Base-by-base conservation (phyloP, 768 basidiomycete species). In the Auriscalpium microsporum region DNA sequence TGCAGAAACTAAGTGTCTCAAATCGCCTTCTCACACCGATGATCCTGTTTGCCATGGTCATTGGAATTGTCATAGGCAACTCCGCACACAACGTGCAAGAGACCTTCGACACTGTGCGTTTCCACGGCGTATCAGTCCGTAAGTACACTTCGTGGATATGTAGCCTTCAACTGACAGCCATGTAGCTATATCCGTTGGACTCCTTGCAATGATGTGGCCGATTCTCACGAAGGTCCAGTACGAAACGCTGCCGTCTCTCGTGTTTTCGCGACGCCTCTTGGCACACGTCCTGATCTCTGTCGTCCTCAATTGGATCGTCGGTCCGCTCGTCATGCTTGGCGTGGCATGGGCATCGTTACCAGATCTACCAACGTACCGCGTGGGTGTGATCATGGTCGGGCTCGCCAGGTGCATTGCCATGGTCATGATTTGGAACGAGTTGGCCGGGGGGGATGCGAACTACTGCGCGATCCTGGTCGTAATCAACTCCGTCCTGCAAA, bases 151-250 rank as follows among this genome's bases (percentile, higher is more conserved):
- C 5, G 28, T 7, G 28, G 23, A 28, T 28, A 28, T 28, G 5
- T 1, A 7, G 7, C 4, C 28, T 28, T 28, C 28, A 28, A 28
- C 28, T 28, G 28, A 7, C 28, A 7, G 5, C 2, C 28, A 7
- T 28, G 19, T 58, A 92, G 90, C 89, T 1, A 88, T 92, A 47
- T 84, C 84, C 14, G 74, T 91, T 44, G 91, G 90, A 1, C 78
- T 93, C 38, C 79, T 92, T 16, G 72, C 91, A 51, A 93, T 93
- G 82, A 92, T 92, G 86, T 90, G 87, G 86, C 90, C 89, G 2
- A 78, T 84, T 38, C 77, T 86, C 52, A 81, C 83, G 46, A 84
- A 83, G 69, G 84, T 90, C 10, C 84, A 85, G 64, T 92, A 88
- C 66, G 90, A 92, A 66, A 65, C 71, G 1, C 75, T 93, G 1